Evolutionary conservation across 345 rosid genomes (phyloP), one percentile per base, ranked within the genome.

Genomic region (Linum trigynum): DNA sequence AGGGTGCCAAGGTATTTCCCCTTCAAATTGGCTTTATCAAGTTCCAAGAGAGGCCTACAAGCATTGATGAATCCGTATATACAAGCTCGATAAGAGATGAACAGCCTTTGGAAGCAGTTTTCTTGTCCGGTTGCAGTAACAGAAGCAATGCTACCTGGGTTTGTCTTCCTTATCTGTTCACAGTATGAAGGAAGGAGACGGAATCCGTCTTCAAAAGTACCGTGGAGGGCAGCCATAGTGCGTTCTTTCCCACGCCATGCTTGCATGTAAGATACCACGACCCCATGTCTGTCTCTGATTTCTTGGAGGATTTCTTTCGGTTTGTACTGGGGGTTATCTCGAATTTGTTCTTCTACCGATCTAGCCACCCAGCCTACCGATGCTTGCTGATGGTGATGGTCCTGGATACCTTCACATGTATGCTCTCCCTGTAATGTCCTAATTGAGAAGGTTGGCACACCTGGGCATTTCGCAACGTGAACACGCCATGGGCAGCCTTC

Each of bases 171-270:
- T 61, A 90, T 71, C 79, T 94, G 97, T 61, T 89, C 96, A 72
- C 96, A 94, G 55, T 94, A 94, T 10, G 85, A 81, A 71, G 99
- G 95, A 59, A 94, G 95, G 73, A 91, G 82, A 62, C 82, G 83
- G 77, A 82, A 94, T 35, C 99, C 99, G 82, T 94, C 99, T 76
- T 94, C 99, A 65, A 78, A 94, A 51, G 99, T 94, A 39, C 99
- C 99, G 57, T 94, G 97, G 74, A 94, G 99, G 14, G 99, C 91
- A 56, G 99, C 99, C 99, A 94, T 94, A 76, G 95, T 85, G 14
- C 99, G 87, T 77, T 94, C 99, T 78, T 94, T 94, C 71, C 99
- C 99, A 1, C 99, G 99, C 99, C 99, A 94, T 60, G 99, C 99
- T 77, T 94, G 99, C 99, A 94, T 94, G 72, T 94, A 94, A 67